A percentile compares a stretch with the other conserved stretches of the same genome.
phyloP scores from a whole-genome alignment of 2,329 filamentous ascomycete genomes.

The Aspergillus costaricaensis region DNA sequence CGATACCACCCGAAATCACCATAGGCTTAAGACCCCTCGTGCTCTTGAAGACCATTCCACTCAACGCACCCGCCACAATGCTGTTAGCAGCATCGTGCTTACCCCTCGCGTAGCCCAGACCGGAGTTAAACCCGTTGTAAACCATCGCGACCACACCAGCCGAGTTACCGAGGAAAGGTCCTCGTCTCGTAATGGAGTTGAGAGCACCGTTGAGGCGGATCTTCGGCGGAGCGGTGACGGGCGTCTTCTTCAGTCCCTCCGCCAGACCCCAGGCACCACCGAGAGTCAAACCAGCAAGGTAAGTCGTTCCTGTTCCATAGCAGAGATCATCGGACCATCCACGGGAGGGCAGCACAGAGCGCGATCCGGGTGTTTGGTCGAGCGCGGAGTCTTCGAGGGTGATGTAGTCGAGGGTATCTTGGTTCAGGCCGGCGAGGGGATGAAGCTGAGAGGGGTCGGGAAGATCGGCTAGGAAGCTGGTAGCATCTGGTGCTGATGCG shows the following conservation, averaged over 20 bases:
- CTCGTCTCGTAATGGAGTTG: constrained; percentile 89
- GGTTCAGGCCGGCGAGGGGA: constrained; percentile 88
- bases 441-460: constrained; percentile 88
- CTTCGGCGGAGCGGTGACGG: constrained; percentile 76
- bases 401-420: constrained; percentile 92
- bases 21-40: constrained; percentile 87
- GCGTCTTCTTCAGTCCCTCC: constrained; percentile 77
- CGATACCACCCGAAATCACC: constrained; percentile 90
- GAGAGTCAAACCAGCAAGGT: constrained; percentile 79
- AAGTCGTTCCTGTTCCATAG: constrained; percentile 94
- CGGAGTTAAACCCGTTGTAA: constrained; percentile 91
- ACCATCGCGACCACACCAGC: constrained; percentile 93
- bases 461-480: constrained; percentile 79
- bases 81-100: constrained; percentile 92
- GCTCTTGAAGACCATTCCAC: constrained; percentile 95
- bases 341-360: constrained; percentile 87
- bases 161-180: constrained; percentile 94
- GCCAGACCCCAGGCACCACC: constrained; percentile 91
- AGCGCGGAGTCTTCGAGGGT: constrained; percentile 88
- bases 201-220: constrained; percentile 90
- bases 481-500: constrained; percentile 75
- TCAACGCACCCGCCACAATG: constrained; percentile 78
- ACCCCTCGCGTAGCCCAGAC: constrained; percentile 74
- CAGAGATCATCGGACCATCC: constrained; percentile 98
- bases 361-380: constrained; percentile 79